phyloP scores from a whole-genome alignment of 2,329 filamentous ascomycete species.

The Colletotrichum tabaci region DNA sequence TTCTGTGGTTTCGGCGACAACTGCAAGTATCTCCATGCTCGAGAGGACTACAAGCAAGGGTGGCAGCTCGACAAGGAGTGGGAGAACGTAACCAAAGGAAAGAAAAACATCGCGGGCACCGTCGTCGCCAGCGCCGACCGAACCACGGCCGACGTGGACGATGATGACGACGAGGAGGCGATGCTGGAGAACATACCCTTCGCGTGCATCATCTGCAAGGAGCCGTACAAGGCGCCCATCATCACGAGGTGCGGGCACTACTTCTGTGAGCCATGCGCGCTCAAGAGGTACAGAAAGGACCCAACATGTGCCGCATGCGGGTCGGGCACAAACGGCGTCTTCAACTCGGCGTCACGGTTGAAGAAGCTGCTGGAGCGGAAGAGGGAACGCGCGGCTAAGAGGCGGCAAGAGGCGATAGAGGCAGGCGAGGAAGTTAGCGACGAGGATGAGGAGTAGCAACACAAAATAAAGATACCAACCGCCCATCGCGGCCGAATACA shows the following conservation, averaged over 20 bases:
- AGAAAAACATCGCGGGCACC: slow-evolving; percentile 73
- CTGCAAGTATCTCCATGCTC: slow-evolving; percentile 85
- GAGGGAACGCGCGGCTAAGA: slow-evolving; percentile 71
- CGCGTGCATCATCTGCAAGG: slow-evolving; percentile 88
- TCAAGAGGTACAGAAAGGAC: slow-evolving; percentile 88
- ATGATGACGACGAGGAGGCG: slow-evolving; percentile 74
- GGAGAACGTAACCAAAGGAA: slow-evolving; percentile 86
- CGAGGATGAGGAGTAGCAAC: slow-evolving; percentile 52
- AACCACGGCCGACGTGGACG: slow-evolving; percentile 53
- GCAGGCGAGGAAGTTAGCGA: slow-evolving; percentile 66
- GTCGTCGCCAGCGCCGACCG: slow-evolving; percentile 73
- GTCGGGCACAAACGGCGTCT: slow-evolving; percentile 87
- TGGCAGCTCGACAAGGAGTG: slow-evolving; percentile 97
- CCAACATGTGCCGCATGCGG: slow-evolving; percentile 90
- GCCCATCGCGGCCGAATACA: background rate
- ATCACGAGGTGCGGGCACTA: slow-evolving; percentile 95
- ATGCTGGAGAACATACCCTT: slow-evolving; percentile 90
- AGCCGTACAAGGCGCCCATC: slow-evolving; percentile 83
- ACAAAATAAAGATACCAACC: slow-evolving; percentile 27
- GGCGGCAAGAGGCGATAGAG: slow-evolving; percentile 67
- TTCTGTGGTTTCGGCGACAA: slow-evolving; percentile 77
- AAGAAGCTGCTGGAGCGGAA: slow-evolving; percentile 86
- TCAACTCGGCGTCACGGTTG: slow-evolving; percentile 88
- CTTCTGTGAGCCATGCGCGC: slow-evolving; percentile 92
- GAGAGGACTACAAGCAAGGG: slow-evolving; percentile 88